phyloP scores from a whole-genome alignment of 2,329 filamentous ascomycete genomes.

The Alternaria arbusti region DNA sequence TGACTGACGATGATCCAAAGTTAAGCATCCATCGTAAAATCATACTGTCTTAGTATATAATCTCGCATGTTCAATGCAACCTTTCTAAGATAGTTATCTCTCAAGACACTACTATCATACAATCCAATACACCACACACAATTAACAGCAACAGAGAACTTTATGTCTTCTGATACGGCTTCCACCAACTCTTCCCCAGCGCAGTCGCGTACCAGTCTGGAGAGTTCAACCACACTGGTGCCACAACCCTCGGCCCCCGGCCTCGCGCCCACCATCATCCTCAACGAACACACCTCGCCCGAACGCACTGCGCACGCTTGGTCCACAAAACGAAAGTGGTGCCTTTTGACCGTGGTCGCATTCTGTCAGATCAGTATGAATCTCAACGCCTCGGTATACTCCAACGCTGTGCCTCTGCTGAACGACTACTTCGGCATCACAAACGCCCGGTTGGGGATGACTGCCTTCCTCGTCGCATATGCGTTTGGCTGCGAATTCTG shows the following conservation, averaged over 20 bases:
- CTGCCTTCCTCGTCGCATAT: slow-evolving; percentile 79
- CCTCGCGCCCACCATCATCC: neutral
- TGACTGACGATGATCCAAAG: neutral
- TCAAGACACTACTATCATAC: neutral
- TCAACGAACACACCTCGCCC: neutral
- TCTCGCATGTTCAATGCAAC: neutral
- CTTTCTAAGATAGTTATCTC: neutral
- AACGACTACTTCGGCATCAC: slow-evolving; percentile 54
- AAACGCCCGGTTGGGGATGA: slow-evolving; percentile 63
- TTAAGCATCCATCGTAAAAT: neutral
- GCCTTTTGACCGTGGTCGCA: slow-evolving; percentile 59
- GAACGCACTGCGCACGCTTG: slow-evolving; percentile 53
- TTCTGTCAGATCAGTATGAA: slow-evolving; percentile 60
- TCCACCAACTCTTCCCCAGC: neutral
- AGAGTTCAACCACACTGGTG: neutral
- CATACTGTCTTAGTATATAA: neutral
- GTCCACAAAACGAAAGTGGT: slow-evolving; percentile 59
- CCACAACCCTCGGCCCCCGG: neutral
- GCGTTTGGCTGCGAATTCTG: slow-evolving; percentile 85
- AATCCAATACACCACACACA: neutral
- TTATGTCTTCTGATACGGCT: neutral
- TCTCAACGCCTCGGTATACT: slow-evolving; percentile 63
- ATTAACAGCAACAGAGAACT: neutral
- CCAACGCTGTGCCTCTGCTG: slow-evolving; percentile 58
- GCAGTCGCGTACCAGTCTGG: neutral